Percentiles rank a stretch among this genome's conserved stretches.
Evolutionary conservation across 352 stramenopile species (phyloP).

Genomic region (Phytophthora palmivora): DNA sequence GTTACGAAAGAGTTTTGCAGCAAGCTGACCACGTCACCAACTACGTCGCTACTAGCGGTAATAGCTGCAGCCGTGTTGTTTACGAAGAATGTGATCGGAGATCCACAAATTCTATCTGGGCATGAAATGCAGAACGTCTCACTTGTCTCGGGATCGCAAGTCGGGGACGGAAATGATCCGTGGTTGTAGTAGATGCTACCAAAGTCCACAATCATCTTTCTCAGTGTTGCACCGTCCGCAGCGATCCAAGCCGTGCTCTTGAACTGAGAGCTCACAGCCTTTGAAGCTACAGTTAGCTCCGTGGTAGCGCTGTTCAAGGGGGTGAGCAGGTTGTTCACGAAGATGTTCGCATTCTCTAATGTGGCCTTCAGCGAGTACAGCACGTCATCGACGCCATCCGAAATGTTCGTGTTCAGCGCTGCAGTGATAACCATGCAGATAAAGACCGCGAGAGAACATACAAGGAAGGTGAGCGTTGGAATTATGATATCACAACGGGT

Average conservation of each 20-base stretch:
- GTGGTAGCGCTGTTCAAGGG: conserved; percentile 52
- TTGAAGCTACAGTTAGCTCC: conserved; percentile 53
- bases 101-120: conserved; percentile 59
- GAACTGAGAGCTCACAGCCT: conserved; percentile 46
- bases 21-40: conserved; percentile 38
- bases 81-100: conserved; percentile 50
- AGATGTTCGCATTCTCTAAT: conserved; percentile 82
- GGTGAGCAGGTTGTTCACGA: conserved; percentile 63
- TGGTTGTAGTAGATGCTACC: conserved; percentile 57
- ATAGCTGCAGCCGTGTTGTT: conserved; percentile 34
- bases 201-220: conserved; percentile 70
- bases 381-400: conserved; percentile 63
- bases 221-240: conserved; percentile 52
- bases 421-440: conserved; percentile 81
- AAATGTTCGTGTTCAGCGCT: conserved; percentile 85
- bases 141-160: conserved; percentile 45
- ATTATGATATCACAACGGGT: conserved; percentile 80
- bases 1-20: conserved; percentile 59
- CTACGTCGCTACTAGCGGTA: conserved; percentile 27
- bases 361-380: conserved; percentile 75
- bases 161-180: conserved; percentile 59
- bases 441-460: conserved; percentile 78
- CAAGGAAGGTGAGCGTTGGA: conserved; percentile 64
- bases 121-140: conserved; percentile 64
- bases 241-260: conserved; percentile 63